Conservation (phyloP, 1,284 basidiomycete species). For the Fistulina hepatica region DNA sequence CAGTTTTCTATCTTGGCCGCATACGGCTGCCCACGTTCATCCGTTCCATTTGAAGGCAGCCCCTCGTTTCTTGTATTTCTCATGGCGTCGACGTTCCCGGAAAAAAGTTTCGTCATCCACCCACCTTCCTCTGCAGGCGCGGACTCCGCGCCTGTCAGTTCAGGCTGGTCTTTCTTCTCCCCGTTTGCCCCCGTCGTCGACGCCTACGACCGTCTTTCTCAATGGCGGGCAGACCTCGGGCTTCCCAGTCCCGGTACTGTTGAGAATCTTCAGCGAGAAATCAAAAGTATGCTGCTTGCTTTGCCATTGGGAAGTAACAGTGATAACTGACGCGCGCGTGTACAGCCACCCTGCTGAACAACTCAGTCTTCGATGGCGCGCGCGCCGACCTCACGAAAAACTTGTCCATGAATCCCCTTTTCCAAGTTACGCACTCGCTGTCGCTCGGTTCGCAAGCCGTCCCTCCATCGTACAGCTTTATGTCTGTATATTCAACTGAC, state of each 20-base stretch:
- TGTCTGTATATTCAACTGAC: conserved; percentile 84
- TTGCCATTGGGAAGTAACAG: conserved; percentile 3
- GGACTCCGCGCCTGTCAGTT: conserved; percentile 12
- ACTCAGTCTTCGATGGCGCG: conserved; percentile 95
- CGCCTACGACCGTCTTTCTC: conserved; percentile 60
- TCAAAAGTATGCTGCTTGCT: conserved; percentile 78
- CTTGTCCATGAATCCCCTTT: conserved; percentile 87
- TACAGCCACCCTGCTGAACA: conserved; percentile 83
- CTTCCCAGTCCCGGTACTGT: conserved; percentile 83
- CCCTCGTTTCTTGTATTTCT: too few relatives aligned
- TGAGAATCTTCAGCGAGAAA: conserved; percentile 86
- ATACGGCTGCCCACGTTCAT: too few relatives aligned
- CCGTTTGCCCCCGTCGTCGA: conserved; percentile 47
- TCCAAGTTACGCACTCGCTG: conserved; percentile 98
- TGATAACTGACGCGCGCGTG: conserved; percentile 10
- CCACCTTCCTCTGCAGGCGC: conserved; percentile 19
- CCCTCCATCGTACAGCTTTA: conserved; percentile 86
- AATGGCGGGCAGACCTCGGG: conserved; percentile 72
- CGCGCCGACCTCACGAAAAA: conserved; percentile 94
- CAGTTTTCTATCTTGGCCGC: too few relatives aligned
- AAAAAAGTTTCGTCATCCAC: conserved; percentile 28
- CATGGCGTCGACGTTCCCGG: conserved; percentile 34
- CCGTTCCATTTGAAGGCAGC: too few relatives aligned
- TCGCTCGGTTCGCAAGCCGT: conserved; percentile 70
- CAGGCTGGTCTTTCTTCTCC: conserved; percentile 23